Evolutionary conservation across 441 rosid species (phyloP).

Genomic region (Bocquillonia castaneifolia): DNA sequence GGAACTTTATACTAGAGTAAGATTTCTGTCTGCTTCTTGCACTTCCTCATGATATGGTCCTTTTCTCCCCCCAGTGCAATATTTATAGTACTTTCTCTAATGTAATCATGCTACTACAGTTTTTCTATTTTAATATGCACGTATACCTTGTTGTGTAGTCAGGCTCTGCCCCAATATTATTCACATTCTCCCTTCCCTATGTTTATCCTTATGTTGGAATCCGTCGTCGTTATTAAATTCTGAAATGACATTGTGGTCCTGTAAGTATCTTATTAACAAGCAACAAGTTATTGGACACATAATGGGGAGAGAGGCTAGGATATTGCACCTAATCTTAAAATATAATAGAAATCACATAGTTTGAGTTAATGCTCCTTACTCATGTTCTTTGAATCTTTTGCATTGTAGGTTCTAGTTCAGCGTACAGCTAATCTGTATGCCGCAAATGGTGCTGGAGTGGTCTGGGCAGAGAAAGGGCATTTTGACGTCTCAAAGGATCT

Average conservation of each 20-base stretch:
- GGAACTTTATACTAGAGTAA: conserved; percentile 90
- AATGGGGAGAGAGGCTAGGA: neutral
- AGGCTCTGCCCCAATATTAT: too few relatives aligned
- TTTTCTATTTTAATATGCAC: neutral
- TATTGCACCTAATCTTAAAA: neutral
- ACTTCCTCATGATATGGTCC: conserved; percentile 7
- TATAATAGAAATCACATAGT: neutral
- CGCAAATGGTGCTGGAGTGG: conserved; percentile 97
- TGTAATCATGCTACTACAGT: neutral
- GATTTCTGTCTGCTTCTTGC: conserved; percentile 24
- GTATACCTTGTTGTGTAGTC: too few relatives aligned
- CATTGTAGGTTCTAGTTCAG: conserved; percentile 77
- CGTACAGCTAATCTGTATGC: conserved; percentile 91
- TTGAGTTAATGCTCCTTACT: conserved; percentile 12
- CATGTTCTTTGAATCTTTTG: conserved; percentile 7
- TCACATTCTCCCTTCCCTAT: too few relatives aligned
- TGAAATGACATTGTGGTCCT: neutral
- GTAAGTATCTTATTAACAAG: neutral
- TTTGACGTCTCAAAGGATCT: conserved; percentile 96
- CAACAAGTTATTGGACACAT: neutral
- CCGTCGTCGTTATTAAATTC: neutral
- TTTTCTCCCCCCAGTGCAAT: neutral
- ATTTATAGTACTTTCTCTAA: neutral
- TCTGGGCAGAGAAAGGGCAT: conserved; percentile 96
- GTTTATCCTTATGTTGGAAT: neutral